Percentiles rank a stretch among this genome's conserved stretches.
Evolutionary conservation across 2,329 filamentous ascomycete species (phyloP).

Genomic region (Cytospora piceicola): DNA sequence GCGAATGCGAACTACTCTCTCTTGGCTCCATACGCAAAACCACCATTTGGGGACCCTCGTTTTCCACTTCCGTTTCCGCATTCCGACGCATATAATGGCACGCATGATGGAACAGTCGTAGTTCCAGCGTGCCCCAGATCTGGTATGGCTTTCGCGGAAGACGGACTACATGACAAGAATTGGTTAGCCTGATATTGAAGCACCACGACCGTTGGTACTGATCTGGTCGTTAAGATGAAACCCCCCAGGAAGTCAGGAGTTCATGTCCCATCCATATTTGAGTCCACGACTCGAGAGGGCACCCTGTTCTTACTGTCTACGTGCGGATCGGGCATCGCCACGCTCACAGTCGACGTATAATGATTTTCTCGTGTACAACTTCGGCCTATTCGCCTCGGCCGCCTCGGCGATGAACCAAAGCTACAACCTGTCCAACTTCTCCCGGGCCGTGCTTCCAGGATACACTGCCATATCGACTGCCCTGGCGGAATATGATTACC

Average conservation of each 20-base stretch:
- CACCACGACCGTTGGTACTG: background rate
- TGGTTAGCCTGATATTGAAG: slow-evolving; percentile 1
- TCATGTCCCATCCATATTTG: slow-evolving; percentile 8
- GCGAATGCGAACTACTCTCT: slow-evolving; percentile 1
- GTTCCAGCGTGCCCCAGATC: slow-evolving; percentile 2
- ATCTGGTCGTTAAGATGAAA: background rate
- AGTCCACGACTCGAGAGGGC: background rate
- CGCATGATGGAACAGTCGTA: background rate
- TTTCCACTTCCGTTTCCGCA: background rate
- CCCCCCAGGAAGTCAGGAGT: slow-evolving; percentile 2
- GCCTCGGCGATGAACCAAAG: background rate
- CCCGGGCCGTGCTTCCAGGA: background rate
- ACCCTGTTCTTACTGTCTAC: slow-evolving; percentile 1
- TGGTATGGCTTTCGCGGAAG: slow-evolving; percentile 3
- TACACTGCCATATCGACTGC: slow-evolving; percentile 4
- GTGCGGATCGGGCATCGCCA: background rate
- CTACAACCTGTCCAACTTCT: slow-evolving; percentile 8
- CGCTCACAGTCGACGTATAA: slow-evolving; percentile 3
- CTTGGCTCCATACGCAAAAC: background rate
- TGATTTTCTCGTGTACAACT: background rate
- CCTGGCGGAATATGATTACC: background rate
- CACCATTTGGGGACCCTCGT: background rate
- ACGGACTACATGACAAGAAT: background rate
- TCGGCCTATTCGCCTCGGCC: background rate
- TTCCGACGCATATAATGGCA: slow-evolving; percentile 1